Base-by-base conservation (phyloP, 2,329 filamentous ascomycete species). In the Hypocrella siamensis region DNA sequence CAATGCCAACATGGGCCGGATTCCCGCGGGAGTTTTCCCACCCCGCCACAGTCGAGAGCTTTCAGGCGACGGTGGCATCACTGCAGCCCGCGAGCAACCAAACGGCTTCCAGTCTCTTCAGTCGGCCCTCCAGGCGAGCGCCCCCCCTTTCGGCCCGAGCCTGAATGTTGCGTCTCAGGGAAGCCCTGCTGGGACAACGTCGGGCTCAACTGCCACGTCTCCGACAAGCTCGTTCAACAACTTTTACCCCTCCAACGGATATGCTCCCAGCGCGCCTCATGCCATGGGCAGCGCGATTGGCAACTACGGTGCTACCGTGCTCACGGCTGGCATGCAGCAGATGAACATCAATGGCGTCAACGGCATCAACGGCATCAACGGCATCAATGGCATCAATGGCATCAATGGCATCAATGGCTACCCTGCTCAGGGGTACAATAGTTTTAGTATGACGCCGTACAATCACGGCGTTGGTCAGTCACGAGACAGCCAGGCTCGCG, bases 1-100 rank as follows among this genome's bases (percentile, higher is more conserved):
- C 57, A 88, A 85, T 51, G 77, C 78, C 24, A 90, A 74, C 51
- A 67, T 90, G 37, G 82, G 84, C 32, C 79, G 82, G 33, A 82
- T 85, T 46, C 81, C 82, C 19, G 65, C 69, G 28, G 73, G 73
- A 35, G 72, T 65, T 15, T 54, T 79, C 32, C 66, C 66, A 34
- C 70, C 71, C 44, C 76, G 79, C 38, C 79, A 85, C 49, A 80
- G 67, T 51, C 77, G 81, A 35, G 80, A 88, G 48, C 58, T 84
- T 17, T 75, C 75, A 9, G 56, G 54, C 25, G 67, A 70, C 34
- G 58, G 47, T 40, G 54, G 49, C 40, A 44, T 54, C 32, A 47
- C 47, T 28, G 48, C 50, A 19, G 53, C 45, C 26, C 61, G 61
- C 18, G 63, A 67, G 31, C 60, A 63, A 40, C 39, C 49, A 18